Percentiles rank a stretch among this genome's conserved stretches.
These are phyloP conservation scores for Eimeria zaria DNA, from an alignment of 169 alveolate species.

Conservation along the genomic window DNA sequence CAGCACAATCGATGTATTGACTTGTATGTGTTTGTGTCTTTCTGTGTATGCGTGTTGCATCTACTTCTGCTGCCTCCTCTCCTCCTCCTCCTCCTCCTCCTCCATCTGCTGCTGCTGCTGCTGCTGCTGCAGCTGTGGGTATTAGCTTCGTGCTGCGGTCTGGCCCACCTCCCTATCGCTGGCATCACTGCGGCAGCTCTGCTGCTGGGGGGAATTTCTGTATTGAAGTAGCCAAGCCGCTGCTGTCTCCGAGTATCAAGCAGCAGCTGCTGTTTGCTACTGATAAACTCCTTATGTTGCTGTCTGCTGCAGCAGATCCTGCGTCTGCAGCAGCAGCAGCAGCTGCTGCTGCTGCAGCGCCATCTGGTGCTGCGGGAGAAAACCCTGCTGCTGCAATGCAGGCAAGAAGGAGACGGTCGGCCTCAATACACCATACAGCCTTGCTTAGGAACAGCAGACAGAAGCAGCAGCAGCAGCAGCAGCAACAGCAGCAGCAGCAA, in stretches of 20 bases:
- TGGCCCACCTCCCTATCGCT: constrained; percentile 4
- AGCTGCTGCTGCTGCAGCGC: constrained; percentile 19
- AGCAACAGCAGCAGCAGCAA: neutral
- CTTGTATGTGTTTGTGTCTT: neutral
- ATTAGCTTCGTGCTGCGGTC: constrained; percentile 54
- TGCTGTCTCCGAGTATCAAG: constrained; percentile 1
- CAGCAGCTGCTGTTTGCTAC: constrained; percentile 52
- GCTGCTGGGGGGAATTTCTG: constrained; percentile 7
- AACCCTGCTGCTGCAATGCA: neutral
- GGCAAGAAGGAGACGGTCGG: neutral
- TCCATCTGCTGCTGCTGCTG: constrained; percentile 22
- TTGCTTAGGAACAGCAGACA: neutral
- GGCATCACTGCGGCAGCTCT: constrained; percentile 22
- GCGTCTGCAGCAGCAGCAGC: constrained; percentile 23
- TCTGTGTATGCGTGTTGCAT: neutral
- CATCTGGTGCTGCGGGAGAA: neutral
- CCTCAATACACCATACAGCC: neutral
- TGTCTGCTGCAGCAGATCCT: neutral
- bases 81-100: neutral
- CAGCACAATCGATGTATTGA: too few relatives aligned
- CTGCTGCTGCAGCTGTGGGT: constrained; percentile 65
- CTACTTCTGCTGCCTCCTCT: neutral
- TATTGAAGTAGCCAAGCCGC: neutral
- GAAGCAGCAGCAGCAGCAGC: constrained; percentile 26
- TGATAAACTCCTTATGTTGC: constrained; percentile 10